Conservation (phyloP, 148 eudicot genomes). For the Spergularia bocconei region DNA sequence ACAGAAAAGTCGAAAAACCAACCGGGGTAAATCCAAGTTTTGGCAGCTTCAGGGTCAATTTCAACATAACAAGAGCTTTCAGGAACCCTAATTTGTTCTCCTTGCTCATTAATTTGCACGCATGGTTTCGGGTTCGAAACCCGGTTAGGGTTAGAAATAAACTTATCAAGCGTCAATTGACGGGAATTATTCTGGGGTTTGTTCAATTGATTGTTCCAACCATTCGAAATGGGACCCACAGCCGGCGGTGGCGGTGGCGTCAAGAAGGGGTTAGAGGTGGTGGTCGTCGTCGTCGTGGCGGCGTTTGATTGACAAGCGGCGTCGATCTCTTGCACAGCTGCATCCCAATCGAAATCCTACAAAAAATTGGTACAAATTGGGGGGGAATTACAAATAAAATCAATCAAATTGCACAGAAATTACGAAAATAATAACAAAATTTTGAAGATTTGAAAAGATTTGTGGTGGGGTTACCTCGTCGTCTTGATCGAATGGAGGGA, state of each 20-base stretch:
- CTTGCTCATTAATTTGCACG: slow-evolving; percentile 13
- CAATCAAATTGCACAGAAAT: not conserved
- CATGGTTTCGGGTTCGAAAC: slow-evolving; percentile 15
- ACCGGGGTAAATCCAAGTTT: slow-evolving; percentile 97
- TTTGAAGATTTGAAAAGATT: not conserved
- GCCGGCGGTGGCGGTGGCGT: slow-evolving; percentile 17
- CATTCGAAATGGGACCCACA: not conserved
- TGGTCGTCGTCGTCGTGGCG: not conserved
- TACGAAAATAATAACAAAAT: not conserved
- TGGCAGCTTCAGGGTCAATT: slow-evolving; percentile 73
- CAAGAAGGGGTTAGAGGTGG: not conserved
- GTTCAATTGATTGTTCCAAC: slow-evolving; percentile 7
- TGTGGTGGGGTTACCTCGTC: not conserved
- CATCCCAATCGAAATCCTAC: slow-evolving; percentile 92
- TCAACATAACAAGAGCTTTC: slow-evolving; percentile 34
- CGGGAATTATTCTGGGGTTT: slow-evolving; percentile 28
- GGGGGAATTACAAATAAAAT: not conserved
- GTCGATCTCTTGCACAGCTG: slow-evolving; percentile 75
- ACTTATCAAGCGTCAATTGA: slow-evolving; percentile 62
- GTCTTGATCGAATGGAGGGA: slow-evolving; percentile 5
- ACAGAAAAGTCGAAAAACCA: not conserved
- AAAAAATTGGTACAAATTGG: not conserved
- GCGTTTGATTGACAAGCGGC: slow-evolving; percentile 43
- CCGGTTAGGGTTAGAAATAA: slow-evolving; percentile 30
- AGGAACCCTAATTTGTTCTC: slow-evolving; percentile 23